Conservation (phyloP, 768 basidiomycete species). For the Lactarius trivialis region DNA sequence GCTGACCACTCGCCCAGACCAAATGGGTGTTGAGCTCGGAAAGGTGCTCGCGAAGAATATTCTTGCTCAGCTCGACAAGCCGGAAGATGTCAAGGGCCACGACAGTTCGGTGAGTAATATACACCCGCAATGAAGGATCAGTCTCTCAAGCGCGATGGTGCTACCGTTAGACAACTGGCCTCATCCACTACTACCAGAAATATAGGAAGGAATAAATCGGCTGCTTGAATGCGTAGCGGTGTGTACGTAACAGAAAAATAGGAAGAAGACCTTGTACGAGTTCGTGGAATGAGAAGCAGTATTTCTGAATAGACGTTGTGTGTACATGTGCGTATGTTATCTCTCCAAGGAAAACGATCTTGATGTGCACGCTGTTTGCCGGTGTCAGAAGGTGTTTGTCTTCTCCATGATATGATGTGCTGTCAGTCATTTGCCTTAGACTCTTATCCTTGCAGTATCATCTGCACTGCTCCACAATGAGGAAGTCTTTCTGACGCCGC, state of each 20-base stretch:
- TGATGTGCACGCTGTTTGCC: background rate
- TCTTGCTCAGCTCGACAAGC: slow-evolving; percentile 75
- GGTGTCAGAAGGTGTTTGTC: background rate
- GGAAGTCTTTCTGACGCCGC: background rate
- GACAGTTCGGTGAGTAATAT: slow-evolving; percentile 62
- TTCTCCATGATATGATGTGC: background rate
- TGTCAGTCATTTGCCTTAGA: too few relatives aligned
- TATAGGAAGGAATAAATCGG: slow-evolving; percentile 62
- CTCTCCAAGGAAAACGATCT: background rate
- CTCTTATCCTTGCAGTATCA: too few relatives aligned
- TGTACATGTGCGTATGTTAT: background rate
- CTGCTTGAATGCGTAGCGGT: background rate
- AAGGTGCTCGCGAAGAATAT: slow-evolving; percentile 98
- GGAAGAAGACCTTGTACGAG: background rate
- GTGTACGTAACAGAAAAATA: background rate
- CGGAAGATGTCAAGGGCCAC: slow-evolving; percentile 76
- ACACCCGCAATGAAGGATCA: background rate
- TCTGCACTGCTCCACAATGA: too few relatives aligned
- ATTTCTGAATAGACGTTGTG: background rate
- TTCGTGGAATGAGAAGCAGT: background rate
- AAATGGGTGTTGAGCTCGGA: slow-evolving; percentile 99
- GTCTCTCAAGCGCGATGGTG: background rate
- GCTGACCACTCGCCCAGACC: slow-evolving; percentile 46
- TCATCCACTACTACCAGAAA: slow-evolving; percentile 96
- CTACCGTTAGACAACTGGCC: slow-evolving; percentile 84